A percentile compares a stretch with the other conserved stretches of the same genome.
These are phyloP conservation scores for Trapa bicornis DNA, from an alignment of 345 rosid species.

Conservation along the genomic window DNA sequence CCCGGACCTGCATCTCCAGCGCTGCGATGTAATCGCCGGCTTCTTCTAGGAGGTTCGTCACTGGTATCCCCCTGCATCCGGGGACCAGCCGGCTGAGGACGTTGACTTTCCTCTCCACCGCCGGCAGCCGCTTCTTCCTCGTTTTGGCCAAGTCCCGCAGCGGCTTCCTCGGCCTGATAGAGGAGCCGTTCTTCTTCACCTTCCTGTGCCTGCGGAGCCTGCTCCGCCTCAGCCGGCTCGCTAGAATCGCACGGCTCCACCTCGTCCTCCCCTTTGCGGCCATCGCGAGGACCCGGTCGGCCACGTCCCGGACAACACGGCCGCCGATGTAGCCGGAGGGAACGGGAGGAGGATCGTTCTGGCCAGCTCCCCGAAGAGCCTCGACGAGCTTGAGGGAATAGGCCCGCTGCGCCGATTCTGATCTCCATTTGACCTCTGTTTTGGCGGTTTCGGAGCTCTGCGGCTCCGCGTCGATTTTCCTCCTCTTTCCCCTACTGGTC, in stretches of 20 bases:
- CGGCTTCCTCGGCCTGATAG: conserved; percentile 19
- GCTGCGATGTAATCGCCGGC: conserved; percentile 82
- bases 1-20: conserved; percentile 82
- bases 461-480: conserved; percentile 16
- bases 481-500: conserved; percentile 35
- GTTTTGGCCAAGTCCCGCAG: conserved; percentile 4
- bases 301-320: conserved; percentile 27
- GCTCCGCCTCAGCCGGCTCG: conserved; percentile 22
- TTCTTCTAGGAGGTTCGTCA: conserved; percentile 55
- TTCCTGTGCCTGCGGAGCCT: conserved; percentile 31
- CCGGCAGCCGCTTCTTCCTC: conserved; percentile 26
- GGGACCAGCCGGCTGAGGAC: conserved; percentile 63
- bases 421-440: conserved; percentile 39
- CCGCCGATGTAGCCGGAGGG: conserved; percentile 2
- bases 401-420: conserved; percentile 51
- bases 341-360: conserved; percentile 4
- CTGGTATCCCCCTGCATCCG: conserved; percentile 62
- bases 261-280: conserved; percentile 47
- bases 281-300: conserved; percentile 46
- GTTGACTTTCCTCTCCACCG: conserved; percentile 40
- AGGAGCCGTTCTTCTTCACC: conserved; percentile 18
- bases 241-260: conserved; percentile 68
- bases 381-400: conserved; percentile 48
- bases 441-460: neutral
- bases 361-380: conserved; percentile 44